Base-by-base conservation (phyloP, 371 early-diverging fungal genomes). In the Capillidium heterosporum region DNA sequence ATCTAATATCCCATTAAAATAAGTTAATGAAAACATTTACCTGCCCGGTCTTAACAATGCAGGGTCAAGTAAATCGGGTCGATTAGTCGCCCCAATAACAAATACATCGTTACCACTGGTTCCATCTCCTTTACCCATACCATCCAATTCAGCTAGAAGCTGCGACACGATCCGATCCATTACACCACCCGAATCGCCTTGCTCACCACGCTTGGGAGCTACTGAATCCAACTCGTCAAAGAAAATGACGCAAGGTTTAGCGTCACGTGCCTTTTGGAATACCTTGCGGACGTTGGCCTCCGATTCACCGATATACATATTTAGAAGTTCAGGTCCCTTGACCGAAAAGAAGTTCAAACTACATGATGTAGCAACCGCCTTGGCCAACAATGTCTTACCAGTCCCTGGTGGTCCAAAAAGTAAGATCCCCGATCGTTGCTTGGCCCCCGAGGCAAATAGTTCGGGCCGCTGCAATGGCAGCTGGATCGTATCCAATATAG, bases 221-320 rank as follows among this genome's bases (percentile, higher is more conserved):
- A 99, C 89, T 0, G 97, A 91, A 73, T 99, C 99, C 67, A 99
- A 70, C 68, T 99, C 99, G 67, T 99, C 99, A 66, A 99, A 99
- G 70, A 99, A 99, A 49, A 99, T 91, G 21, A 99, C 98, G 61
- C 98, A 91, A 0, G 99, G 99, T 42, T 87, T 83, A 17, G 96
- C 95, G 68, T 99, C 95, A 57, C 99, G 83, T 8, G 99, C 99
- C 54, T 86, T 79, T 63, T 98, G 92, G 72, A 99, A 99, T 19
- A 97, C 91, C 39, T 89, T 78, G 8, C 99, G 84, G 2, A 99
- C 91, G 64, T 98, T 99, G 1, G 88, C 87, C 68, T 93, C 93
- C 28, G 89, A 88, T 67, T 95, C 94, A 65, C 97, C 97, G 67
- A 96, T 91, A 65, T 95, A 96, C 85, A 85, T 80, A 66, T 90